Base-by-base conservation (phyloP, 345 rosid species). In the Pistacia vera region DNA sequence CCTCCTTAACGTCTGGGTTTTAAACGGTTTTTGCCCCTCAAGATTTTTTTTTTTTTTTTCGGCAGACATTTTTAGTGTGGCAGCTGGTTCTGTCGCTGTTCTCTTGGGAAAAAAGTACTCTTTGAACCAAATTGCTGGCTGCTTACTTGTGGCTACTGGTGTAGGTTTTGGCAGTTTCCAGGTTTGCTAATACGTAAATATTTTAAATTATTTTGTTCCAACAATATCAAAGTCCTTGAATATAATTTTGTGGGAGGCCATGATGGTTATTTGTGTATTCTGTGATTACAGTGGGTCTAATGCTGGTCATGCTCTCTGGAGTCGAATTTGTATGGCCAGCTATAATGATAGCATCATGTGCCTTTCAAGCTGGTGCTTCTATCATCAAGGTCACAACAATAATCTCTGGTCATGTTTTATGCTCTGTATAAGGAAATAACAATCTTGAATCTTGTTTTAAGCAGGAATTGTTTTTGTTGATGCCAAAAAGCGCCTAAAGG, bases 21-120 rank as follows among this genome's bases (percentile, higher is more conserved):
- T 25, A 54, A 52, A 30, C 48, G 44, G 13, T 52, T 54, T 25
- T 52, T 13, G 4, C 5, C 61, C 62, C 14, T 18, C 20, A 33
- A 12, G 54, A 22, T 56, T 35, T 61, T 46, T 9, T 6, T 77
- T 57, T 66, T 30, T 30, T 48, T 10, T 70, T 62, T 48, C 67
- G 79, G 85, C 91, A 94, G 97, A 86, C 97, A 14, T 90, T 86
- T 88, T 85, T 92, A 83, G 95, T 92, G 75, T 92, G 97, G 97
- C 97, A 94, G 83, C 87, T 94, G 70, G 68, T 80, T 33, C 88
- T 94, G 78, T 91, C 97, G 64, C 84, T 38, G 52, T 92, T 84
- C 79, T 94, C 60, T 74, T 94, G 68, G 86, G 92, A 20, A 87
- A 86, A 77, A 89, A 84, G 73, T 92, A 90, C 76, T 86, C 88